Conservation (phyloP, 169 alveolate genomes). For the Plasmodium coatneyi region DNA sequence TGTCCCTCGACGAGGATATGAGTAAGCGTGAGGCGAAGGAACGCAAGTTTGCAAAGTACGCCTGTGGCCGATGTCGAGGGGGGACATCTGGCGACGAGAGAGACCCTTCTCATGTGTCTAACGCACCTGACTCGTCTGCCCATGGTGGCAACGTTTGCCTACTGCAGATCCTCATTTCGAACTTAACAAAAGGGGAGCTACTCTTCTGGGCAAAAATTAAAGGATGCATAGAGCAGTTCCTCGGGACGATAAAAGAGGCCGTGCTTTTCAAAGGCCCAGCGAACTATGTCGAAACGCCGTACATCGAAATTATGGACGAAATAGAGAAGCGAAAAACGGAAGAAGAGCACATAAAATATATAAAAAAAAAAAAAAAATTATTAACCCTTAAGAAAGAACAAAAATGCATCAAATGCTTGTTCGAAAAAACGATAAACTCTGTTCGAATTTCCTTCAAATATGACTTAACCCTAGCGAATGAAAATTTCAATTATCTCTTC, state of each 20-base stretch:
- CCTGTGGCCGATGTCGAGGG: slow-evolving; percentile 34
- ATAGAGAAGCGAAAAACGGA: background rate
- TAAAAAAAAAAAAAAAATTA: slow-evolving; percentile 43
- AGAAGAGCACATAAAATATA: background rate
- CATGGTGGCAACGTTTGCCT: slow-evolving; percentile 9
- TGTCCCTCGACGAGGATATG: slow-evolving; percentile 26
- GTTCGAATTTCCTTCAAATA: slow-evolving; percentile 62
- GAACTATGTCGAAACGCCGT: slow-evolving; percentile 55
- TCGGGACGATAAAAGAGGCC: slow-evolving; percentile 25
- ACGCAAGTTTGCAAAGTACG: slow-evolving; percentile 27
- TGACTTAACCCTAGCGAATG: background rate
- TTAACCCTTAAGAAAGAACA: slow-evolving; percentile 14
- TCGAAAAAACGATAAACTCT: slow-evolving; percentile 63
- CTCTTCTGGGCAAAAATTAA: slow-evolving; percentile 36
- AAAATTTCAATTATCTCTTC: slow-evolving; percentile 30
- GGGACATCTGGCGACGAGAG: background rate
- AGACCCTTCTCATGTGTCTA: background rate
- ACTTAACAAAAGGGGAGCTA: slow-evolving; percentile 46
- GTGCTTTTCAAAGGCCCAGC: slow-evolving; percentile 11
- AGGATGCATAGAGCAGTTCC: slow-evolving; percentile 14
- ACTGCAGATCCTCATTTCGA: slow-evolving; percentile 60
- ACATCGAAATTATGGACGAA: slow-evolving; percentile 27
- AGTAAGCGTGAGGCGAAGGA: slow-evolving; percentile 18
- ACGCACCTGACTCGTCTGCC: background rate
- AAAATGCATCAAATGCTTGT: slow-evolving; percentile 45